A percentile compares a stretch with the other conserved stretches of the same genome.
Evolutionary conservation across 2,329 filamentous ascomycete genomes (phyloP).

Genomic region (Calonectria hawksworthii): DNA sequence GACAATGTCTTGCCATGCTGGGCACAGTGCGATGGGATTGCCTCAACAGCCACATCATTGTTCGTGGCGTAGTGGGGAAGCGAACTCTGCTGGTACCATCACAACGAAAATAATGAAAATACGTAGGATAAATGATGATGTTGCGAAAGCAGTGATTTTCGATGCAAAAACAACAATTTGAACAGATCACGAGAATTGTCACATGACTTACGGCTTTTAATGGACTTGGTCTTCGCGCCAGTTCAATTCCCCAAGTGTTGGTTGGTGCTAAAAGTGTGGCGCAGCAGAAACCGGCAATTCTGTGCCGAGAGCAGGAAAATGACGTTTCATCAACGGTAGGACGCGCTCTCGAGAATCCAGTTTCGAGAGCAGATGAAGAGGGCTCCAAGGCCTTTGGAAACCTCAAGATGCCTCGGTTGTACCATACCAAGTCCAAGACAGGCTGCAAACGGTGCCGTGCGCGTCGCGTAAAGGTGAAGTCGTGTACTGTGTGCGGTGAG

Average conservation of each 20-base stretch:
- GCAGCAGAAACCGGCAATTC: background rate
- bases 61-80: background rate
- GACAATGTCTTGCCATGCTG: background rate
- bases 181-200: background rate
- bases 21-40: background rate
- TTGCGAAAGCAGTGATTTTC: background rate
- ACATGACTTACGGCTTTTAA: background rate
- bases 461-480: slow-evolving; percentile 43
- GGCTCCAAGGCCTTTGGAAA: background rate
- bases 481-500: background rate
- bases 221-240: background rate
- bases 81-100: background rate
- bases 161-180: background rate
- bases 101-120: background rate
- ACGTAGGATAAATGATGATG: background rate
- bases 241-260: background rate
- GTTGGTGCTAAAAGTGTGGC: background rate
- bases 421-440: slow-evolving; percentile 48
- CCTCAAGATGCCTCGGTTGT: slow-evolving; percentile 42
- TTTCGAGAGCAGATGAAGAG: background rate
- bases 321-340: background rate
- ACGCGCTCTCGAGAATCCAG: background rate
- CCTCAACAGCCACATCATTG: background rate
- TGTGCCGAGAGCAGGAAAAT: background rate
- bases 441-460: slow-evolving; percentile 43